These are phyloP conservation scores for Candida koratica DNA, from an alignment of 805 yeast genomes.

Conservation along the genomic window DNA sequence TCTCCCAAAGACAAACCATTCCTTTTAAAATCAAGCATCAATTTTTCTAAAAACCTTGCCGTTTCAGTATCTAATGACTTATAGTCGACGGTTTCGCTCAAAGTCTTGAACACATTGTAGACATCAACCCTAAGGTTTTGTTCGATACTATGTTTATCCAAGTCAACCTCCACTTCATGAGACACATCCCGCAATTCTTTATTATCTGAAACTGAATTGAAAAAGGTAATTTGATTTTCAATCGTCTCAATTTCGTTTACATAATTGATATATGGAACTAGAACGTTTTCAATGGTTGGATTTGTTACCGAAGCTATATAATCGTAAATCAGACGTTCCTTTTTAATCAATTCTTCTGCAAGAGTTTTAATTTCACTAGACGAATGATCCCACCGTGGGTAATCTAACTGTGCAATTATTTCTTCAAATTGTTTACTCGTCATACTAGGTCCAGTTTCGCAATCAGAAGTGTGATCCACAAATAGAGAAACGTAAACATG, in stretches of 20 bases:
- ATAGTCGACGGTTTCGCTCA: conserved; percentile 37
- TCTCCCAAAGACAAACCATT: conserved; percentile 63
- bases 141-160: conserved; percentile 60
- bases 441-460: no score
- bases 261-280: conserved; percentile 48
- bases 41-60: conserved; percentile 53
- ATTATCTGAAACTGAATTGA: conserved; percentile 65
- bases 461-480: no score
- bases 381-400: conserved; percentile 58
- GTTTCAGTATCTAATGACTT: conserved; percentile 48
- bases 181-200: conserved; percentile 71
- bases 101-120: conserved; percentile 52
- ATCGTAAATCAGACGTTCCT: conserved; percentile 48
- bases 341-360: conserved; percentile 43
- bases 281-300: conserved; percentile 55
- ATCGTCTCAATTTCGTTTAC: conserved; percentile 47
- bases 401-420: conserved; percentile 1
- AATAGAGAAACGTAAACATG: no score
- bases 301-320: conserved; percentile 42
- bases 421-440: conserved; percentile 1
- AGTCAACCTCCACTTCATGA: conserved; percentile 53
- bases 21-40: conserved; percentile 54
- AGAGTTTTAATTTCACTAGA: conserved; percentile 43
- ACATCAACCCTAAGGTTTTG: conserved; percentile 53
- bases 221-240: conserved; percentile 56